Conservation (phyloP, 2,329 filamentous ascomycete species). For the Colletotrichum somersetense region DNA sequence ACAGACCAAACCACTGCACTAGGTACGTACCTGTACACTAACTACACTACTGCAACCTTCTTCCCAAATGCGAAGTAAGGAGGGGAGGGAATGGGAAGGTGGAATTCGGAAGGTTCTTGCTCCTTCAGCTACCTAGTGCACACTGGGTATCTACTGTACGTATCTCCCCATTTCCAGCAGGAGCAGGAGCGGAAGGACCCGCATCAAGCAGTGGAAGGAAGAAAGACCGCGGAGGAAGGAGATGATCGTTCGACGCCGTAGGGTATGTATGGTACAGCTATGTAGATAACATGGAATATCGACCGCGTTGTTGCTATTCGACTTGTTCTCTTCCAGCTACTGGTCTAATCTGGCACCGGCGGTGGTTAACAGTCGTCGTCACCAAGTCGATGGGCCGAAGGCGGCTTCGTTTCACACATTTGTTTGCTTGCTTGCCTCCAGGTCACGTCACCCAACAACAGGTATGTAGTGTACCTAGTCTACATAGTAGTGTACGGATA, state of each 20-base stretch:
- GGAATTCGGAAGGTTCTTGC: slow-evolving; percentile 2
- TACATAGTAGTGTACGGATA: too few relatives aligned
- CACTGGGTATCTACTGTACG: too few relatives aligned
- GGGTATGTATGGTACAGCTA: too few relatives aligned
- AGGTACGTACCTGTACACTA: not conserved
- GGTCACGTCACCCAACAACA: not conserved
- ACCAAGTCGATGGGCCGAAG: not conserved
- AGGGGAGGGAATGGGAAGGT: not conserved
- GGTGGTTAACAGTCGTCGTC: not conserved
- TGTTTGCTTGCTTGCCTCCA: not conserved
- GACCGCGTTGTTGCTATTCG: slow-evolving; percentile 4
- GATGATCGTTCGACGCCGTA: not conserved
- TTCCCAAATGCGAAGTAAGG: slow-evolving; percentile 27
- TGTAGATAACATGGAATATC: not conserved
- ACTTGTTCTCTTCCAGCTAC: slow-evolving; percentile 9
- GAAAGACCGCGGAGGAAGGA: not conserved
- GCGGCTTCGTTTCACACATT: slow-evolving; percentile 6
- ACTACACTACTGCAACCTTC: slow-evolving; percentile 37
- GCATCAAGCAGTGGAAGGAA: not conserved
- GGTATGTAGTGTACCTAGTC: too few relatives aligned
- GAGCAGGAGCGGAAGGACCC: not conserved
- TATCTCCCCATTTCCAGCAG: not conserved
- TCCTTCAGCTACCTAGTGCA: not conserved
- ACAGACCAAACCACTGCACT: slow-evolving; percentile 30
- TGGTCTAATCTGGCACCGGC: slow-evolving; percentile 2